Evolutionary conservation across 495 filamentous ascomycete genomes (phyloP).

Genomic region (Chaetomium fimeti): DNA sequence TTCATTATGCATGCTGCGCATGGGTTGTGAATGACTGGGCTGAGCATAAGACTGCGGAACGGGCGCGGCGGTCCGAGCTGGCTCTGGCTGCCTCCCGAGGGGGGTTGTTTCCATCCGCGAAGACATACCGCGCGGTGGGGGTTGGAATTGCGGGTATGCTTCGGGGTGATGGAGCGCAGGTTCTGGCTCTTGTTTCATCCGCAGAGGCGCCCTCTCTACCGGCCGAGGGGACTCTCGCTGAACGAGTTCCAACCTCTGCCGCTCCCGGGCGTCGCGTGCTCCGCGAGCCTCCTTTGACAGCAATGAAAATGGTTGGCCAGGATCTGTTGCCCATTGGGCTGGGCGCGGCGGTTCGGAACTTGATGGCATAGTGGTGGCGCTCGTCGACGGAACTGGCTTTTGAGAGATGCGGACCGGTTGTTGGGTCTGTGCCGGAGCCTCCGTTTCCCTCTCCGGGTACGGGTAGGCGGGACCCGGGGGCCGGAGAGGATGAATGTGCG

Average conservation of each 20-base stretch:
- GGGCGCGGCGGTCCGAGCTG: slow-evolving; percentile 40
- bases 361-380: slow-evolving; percentile 23
- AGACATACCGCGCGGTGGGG: slow-evolving; percentile 32
- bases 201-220: slow-evolving; percentile 32
- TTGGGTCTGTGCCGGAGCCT: slow-evolving; percentile 27
- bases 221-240: slow-evolving; percentile 36
- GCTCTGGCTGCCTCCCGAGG: slow-evolving; percentile 44
- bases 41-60: slow-evolving; percentile 35
- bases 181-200: slow-evolving; percentile 50
- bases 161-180: slow-evolving; percentile 32
- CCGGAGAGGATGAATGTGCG: slow-evolving; percentile 37
- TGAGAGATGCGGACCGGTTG: slow-evolving; percentile 32
- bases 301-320: slow-evolving; percentile 26
- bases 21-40: slow-evolving; percentile 35
- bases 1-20: slow-evolving; percentile 38
- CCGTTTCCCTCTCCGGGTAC: slow-evolving; percentile 35
- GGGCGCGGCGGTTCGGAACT: slow-evolving; percentile 34
- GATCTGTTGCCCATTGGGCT: slow-evolving; percentile 28
- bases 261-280: slow-evolving; percentile 31
- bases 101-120: slow-evolving; percentile 42
- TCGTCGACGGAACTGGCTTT: slow-evolving; percentile 27
- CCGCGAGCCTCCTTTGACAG: slow-evolving; percentile 26
- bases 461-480: slow-evolving; percentile 38
- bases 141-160: slow-evolving; percentile 34
- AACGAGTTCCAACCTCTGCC: slow-evolving; percentile 31